These are phyloP conservation scores for Sporothrix brunneoviolacea DNA, from an alignment of 2,329 filamentous ascomycete species.

Conservation along the genomic window DNA sequence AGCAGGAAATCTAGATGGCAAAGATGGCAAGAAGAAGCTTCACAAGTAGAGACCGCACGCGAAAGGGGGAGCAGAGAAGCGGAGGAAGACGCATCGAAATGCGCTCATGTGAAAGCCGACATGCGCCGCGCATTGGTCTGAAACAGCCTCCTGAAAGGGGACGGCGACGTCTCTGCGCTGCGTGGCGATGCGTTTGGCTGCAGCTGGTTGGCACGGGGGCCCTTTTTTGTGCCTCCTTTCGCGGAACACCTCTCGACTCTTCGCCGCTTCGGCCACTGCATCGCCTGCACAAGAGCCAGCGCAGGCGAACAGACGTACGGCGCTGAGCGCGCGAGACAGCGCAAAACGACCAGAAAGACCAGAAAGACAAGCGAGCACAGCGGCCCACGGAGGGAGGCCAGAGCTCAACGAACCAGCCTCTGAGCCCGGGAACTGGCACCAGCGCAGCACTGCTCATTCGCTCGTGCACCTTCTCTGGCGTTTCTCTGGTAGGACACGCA, in stretches of 20 bases:
- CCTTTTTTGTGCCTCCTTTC: too few relatives aligned
- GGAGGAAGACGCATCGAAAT: neutral
- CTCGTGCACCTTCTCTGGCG: too few relatives aligned
- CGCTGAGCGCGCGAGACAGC: neutral
- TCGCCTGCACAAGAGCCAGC: neutral
- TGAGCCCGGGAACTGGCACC: neutral
- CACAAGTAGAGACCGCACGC: neutral
- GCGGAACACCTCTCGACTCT: neutral
- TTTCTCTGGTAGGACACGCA: too few relatives aligned
- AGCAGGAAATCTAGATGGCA: neutral
- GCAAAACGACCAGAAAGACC: neutral
- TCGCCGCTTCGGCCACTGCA: neutral
- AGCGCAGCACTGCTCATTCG: too few relatives aligned
- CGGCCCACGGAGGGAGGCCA: neutral
- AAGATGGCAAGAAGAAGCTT: neutral
- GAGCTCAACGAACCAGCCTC: constrained; percentile 1
- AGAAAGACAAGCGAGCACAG: neutral
- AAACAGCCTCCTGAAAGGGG: neutral
- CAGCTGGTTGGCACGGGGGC: too few relatives aligned
- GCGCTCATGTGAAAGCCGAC: neutral
- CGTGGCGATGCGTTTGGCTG: neutral
- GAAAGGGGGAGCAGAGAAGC: too few relatives aligned
- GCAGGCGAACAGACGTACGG: neutral
- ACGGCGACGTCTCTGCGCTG: neutral
- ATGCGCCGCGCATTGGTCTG: neutral